phyloP scores from a whole-genome alignment of 1,284 basidiomycete species.

The Cystobasidium slooffiae region DNA sequence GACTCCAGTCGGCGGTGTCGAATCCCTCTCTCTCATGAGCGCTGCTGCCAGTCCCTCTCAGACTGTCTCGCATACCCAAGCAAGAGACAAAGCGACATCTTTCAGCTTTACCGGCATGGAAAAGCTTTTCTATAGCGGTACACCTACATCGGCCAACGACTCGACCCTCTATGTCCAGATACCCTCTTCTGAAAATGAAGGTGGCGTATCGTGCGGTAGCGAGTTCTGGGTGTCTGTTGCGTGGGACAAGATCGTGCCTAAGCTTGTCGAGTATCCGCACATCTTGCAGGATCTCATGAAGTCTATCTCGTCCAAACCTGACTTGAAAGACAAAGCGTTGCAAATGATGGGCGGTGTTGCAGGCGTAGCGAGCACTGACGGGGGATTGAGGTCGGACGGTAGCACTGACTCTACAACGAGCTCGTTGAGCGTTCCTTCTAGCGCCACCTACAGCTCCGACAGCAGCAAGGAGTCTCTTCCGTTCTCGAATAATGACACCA shows the following conservation, averaged over 20 bases:
- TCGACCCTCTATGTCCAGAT: constrained; percentile 35
- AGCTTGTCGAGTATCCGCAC: constrained; percentile 8
- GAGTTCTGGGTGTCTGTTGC: constrained; percentile 41
- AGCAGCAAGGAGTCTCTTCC: background rate
- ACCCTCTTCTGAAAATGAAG: constrained; percentile 30
- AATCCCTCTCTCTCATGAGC: too few species aligned
- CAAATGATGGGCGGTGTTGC: background rate
- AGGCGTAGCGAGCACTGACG: background rate
- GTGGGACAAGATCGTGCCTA: constrained; percentile 30
- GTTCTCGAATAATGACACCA: background rate
- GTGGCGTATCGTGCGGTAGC: constrained; percentile 21
- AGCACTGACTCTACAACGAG: background rate
- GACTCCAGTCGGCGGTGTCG: background rate
- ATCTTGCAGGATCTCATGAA: constrained; percentile 1
- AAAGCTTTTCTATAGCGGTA: constrained; percentile 32
- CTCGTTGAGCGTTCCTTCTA: background rate
- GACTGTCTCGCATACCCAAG: too few species aligned
- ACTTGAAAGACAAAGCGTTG: constrained; percentile 10
- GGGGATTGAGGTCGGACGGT: background rate
- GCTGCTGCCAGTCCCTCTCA: too few species aligned
- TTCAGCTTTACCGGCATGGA: constrained; percentile 22
- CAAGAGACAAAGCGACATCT: background rate
- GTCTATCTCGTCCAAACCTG: constrained; percentile 1
- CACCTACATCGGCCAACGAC: constrained; percentile 10
- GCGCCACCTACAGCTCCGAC: background rate